A percentile compares a stretch with the other conserved stretches of the same genome.
Evolutionary conservation across 2,329 filamentous ascomycete species (phyloP).

Genomic region (Myotisia sp.): DNA sequence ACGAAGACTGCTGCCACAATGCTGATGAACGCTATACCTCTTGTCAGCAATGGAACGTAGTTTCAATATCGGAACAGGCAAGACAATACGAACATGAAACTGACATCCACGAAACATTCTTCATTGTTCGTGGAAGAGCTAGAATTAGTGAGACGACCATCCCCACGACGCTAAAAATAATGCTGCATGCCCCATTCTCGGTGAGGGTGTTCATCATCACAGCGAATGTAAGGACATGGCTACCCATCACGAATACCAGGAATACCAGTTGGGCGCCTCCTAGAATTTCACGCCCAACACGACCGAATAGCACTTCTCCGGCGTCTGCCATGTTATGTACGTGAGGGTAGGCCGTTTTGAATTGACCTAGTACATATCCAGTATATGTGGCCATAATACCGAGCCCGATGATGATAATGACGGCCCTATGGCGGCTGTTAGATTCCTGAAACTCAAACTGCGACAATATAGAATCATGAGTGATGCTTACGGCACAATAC

Average conservation of each 20-base stretch:
- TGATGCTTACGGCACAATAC: constrained; percentile 35
- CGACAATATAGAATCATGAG: no score
- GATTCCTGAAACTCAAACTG: not conserved
- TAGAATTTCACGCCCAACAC: constrained; percentile 47
- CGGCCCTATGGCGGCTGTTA: constrained; percentile 28
- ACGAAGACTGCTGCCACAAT: constrained; percentile 50
- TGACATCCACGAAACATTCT: constrained; percentile 48
- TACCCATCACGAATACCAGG: constrained; percentile 54
- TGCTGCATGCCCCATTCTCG: constrained; percentile 46
- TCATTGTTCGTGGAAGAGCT: constrained; percentile 48
- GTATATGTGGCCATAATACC: constrained; percentile 46
- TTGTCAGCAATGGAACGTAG: constrained; percentile 3
- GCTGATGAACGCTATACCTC: constrained; percentile 42
- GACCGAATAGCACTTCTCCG: constrained; percentile 47
- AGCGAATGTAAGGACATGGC: constrained; percentile 56
- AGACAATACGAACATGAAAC: constrained; percentile 36
- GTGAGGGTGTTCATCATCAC: constrained; percentile 55
- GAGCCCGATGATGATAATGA: constrained; percentile 40
- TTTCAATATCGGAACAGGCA: constrained; percentile 10
- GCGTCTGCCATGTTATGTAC: constrained; percentile 56
- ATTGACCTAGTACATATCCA: constrained; percentile 46
- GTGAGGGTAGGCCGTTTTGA: constrained; percentile 43
- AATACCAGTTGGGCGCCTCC: constrained; percentile 49
- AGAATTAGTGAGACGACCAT: constrained; percentile 44
- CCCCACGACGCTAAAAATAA: constrained; percentile 49